Conservation (phyloP, 148 eudicot species). For the Bassia scoparia region DNA sequence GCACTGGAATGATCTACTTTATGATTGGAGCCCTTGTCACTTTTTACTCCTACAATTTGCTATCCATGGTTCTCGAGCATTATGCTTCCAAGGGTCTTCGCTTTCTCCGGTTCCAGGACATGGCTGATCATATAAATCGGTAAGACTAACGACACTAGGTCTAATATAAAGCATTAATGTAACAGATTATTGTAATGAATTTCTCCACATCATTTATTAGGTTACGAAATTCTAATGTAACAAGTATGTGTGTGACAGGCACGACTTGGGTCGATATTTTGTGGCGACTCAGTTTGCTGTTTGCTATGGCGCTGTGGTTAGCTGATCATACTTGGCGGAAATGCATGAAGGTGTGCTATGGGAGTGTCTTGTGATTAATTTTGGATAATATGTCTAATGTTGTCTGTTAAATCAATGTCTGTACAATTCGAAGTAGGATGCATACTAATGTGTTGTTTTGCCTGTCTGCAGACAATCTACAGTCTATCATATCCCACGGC, state of each 20-base stretch:
- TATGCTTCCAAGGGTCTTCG: conserved; percentile 12
- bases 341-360: conserved; percentile 54
- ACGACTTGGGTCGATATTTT: conserved; percentile 56
- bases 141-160: background rate
- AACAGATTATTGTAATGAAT: too few species aligned
- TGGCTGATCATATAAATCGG: conserved; percentile 13
- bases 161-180: too few species aligned
- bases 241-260: conserved; percentile 32
- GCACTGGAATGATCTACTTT: background rate
- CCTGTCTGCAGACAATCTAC: background rate
- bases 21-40: conserved; percentile 12
- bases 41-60: conserved; percentile 10
- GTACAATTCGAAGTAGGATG: background rate
- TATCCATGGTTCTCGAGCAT: conserved; percentile 1
- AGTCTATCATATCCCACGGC: conserved; percentile 2
- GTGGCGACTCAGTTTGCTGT: conserved; percentile 62
- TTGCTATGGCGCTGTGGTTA: conserved; percentile 61
- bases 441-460: conserved; percentile 6
- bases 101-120: conserved; percentile 4
- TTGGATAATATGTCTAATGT: too few species aligned
- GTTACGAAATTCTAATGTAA: conserved; percentile 2
- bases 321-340: conserved; percentile 64
- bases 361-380: too few species aligned
- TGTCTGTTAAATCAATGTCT: background rate
- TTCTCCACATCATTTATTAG: too few species aligned